These are phyloP conservation scores for Dioscorea zingiberensis DNA, from an alignment of 106 monocot species.

Conservation along the genomic window DNA sequence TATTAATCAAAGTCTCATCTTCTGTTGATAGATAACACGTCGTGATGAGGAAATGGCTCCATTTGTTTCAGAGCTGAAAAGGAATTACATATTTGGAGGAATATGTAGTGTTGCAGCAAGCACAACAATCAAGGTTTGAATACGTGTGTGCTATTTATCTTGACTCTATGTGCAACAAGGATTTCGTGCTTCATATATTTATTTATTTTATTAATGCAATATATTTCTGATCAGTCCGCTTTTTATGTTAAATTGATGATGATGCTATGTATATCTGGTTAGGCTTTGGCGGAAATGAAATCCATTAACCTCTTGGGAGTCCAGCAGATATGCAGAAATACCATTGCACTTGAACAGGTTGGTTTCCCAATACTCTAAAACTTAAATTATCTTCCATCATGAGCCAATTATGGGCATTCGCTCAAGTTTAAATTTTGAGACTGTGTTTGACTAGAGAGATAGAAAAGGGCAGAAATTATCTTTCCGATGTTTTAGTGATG, in stretches of 20 bases:
- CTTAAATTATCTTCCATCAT: no score
- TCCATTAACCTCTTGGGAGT: slow-evolving; percentile 93
- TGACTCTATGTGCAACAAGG: no score
- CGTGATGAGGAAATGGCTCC: slow-evolving; percentile 94
- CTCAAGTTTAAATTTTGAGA: no score
- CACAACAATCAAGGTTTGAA: slow-evolving; percentile 75
- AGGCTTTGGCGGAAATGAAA: slow-evolving; percentile 90
- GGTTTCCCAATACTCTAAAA: neutral
- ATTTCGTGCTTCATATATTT: no score
- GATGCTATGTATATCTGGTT: slow-evolving; percentile 1
- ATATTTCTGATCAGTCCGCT: no score
- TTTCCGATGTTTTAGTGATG: no score
- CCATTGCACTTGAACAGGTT: slow-evolving; percentile 97
- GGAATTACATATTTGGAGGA: slow-evolving; percentile 95
- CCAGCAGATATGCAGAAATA: slow-evolving; percentile 98
- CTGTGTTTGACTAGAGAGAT: no score
- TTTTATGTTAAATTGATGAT: neutral
- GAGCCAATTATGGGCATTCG: no score
- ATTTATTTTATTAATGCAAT: no score
- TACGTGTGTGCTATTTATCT: neutral
- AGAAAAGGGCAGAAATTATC: no score
- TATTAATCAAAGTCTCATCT: no score
- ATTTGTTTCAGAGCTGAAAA: slow-evolving; percentile 75
- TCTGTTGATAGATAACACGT: slow-evolving; percentile 58
- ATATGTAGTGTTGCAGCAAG: slow-evolving; percentile 85